Conservation (phyloP, 2,329 filamentous ascomycete species). For the Biscogniauxia mediterranea region DNA sequence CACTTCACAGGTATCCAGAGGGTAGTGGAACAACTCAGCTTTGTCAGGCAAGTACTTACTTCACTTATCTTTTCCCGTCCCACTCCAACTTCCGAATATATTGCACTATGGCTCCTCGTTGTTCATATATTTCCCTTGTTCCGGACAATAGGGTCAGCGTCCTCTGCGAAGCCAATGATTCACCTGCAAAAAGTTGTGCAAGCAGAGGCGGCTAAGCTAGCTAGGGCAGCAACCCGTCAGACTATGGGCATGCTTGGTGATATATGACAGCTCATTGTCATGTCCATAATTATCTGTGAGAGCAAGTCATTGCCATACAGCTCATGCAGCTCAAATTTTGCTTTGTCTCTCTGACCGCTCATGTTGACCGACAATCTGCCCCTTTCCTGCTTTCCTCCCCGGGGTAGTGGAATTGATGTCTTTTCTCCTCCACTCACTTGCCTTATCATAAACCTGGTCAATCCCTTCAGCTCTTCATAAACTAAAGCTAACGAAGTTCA, state of each 20-base stretch:
- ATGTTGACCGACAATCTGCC: constrained; percentile 8
- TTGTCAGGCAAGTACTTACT: constrained; percentile 60
- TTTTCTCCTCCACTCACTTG: constrained; percentile 1
- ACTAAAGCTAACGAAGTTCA: constrained; percentile 21
- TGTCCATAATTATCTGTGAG: neutral
- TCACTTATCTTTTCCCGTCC: constrained; percentile 8
- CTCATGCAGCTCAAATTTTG: neutral
- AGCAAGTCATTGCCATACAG: constrained; percentile 1
- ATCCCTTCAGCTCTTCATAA: constrained; percentile 9
- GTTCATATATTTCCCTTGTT: constrained; percentile 17
- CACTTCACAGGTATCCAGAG: constrained; percentile 57
- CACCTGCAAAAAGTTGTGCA: constrained; percentile 17
- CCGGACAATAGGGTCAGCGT: constrained; percentile 17
- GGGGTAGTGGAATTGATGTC: constrained; percentile 15
- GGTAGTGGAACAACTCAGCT: constrained; percentile 68
- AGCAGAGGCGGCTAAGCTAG: constrained; percentile 21
- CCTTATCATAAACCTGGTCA: constrained; percentile 1
- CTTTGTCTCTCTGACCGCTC: constrained; percentile 11
- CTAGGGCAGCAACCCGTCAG: constrained; percentile 29
- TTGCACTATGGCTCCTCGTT: constrained; percentile 9
- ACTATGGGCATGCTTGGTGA: constrained; percentile 14
- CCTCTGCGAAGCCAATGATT: constrained; percentile 15
- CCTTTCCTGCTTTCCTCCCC: constrained; percentile 5
- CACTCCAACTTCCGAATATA: constrained; percentile 7
- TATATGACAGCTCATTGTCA: constrained; percentile 11